These are phyloP conservation scores for Pseudognaphalium luteoalbum DNA, from an alignment of 129 eudicot genomes.

Conservation along the genomic window DNA sequence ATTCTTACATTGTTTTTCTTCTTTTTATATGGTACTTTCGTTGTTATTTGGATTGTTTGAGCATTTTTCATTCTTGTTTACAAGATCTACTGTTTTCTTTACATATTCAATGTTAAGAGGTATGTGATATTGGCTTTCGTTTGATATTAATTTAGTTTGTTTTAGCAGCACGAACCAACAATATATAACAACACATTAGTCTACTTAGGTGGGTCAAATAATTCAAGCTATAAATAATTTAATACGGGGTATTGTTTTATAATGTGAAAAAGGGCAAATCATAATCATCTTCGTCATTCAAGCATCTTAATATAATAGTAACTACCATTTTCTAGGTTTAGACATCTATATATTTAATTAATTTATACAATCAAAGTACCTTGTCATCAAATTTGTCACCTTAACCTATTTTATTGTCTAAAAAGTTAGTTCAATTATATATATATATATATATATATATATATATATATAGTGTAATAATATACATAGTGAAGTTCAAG, in stretches of 20 bases:
- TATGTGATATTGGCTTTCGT: too few species aligned
- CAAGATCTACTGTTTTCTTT: too few species aligned
- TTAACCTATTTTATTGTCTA: background rate
- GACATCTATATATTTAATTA: background rate
- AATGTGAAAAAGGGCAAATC: background rate
- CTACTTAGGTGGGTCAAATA: background rate
- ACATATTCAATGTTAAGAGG: too few species aligned
- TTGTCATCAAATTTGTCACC: constrained; percentile 3
- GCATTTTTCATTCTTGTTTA: too few species aligned
- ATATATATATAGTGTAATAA: background rate
- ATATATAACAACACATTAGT: background rate
- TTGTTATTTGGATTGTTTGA: too few species aligned
- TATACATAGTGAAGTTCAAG: background rate
- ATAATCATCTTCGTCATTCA: background rate
- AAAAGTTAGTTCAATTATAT: background rate
- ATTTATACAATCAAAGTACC: background rate
- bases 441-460: background rate
- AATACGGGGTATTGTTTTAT: background rate
- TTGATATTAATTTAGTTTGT: too few species aligned
- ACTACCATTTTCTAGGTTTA: background rate
- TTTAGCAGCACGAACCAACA: too few species aligned
- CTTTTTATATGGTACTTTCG: too few species aligned
- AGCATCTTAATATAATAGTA: background rate
- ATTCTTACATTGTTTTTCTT: too few species aligned
- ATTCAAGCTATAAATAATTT: background rate